phyloP scores from a whole-genome alignment of 805 yeast genomes.

The Myxozyma lipomycoides region DNA sequence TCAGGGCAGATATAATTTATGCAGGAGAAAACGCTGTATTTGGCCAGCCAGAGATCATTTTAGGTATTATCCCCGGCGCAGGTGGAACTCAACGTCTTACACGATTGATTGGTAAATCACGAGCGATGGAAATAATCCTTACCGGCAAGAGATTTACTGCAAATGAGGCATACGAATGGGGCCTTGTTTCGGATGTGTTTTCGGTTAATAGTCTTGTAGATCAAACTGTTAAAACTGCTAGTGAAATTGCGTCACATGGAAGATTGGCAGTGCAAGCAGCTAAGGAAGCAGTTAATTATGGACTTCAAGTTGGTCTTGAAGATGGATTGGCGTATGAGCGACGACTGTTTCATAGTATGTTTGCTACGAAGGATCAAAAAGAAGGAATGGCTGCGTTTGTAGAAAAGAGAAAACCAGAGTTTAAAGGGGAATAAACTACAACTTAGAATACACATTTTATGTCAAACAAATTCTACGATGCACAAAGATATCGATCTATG shows the following conservation, averaged over 20 bases:
- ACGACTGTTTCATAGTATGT: slow-evolving; percentile 44
- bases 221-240: slow-evolving; percentile 46
- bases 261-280: slow-evolving; percentile 46
- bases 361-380: slow-evolving; percentile 46
- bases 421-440: slow-evolving; percentile 19
- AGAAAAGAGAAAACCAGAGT: slow-evolving; percentile 34
- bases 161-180: slow-evolving; percentile 47
- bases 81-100: slow-evolving; percentile 55
- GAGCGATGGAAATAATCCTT: slow-evolving; percentile 48
- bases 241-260: slow-evolving; percentile 42
- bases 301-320: slow-evolving; percentile 40
- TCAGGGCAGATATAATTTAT: slow-evolving; percentile 47
- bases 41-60: slow-evolving; percentile 54
- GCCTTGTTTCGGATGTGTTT: slow-evolving; percentile 45
- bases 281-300: slow-evolving; percentile 45
- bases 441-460: not conserved
- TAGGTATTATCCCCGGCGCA: slow-evolving; percentile 50
- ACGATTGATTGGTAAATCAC: slow-evolving; percentile 47
- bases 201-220: slow-evolving; percentile 42
- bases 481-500: too few species aligned
- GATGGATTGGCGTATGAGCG: slow-evolving; percentile 45
- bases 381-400: slow-evolving; percentile 53
- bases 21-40: slow-evolving; percentile 48
- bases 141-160: slow-evolving; percentile 48
- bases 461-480: too few species aligned